Evolutionary conservation across 176 grass and related monocot species (phyloP).

Genomic region (Tuctoria greenei): DNA sequence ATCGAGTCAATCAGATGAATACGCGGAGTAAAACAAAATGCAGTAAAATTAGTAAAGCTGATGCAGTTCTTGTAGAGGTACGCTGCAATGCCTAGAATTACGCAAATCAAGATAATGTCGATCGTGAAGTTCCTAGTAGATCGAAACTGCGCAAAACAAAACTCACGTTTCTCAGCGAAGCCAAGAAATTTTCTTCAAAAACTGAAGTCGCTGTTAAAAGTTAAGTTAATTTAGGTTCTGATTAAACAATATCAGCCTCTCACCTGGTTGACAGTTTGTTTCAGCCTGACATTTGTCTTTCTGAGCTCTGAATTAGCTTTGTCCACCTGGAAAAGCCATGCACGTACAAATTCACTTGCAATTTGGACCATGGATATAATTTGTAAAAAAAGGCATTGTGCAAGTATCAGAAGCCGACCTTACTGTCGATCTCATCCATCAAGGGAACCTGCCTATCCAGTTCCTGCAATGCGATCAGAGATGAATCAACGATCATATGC

Average conservation of each 20-base stretch:
- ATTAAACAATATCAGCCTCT: not conserved
- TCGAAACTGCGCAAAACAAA: slow-evolving; percentile 50
- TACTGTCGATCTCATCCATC: slow-evolving; percentile 88
- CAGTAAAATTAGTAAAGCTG: not conserved
- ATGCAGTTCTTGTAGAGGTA: slow-evolving; percentile 62
- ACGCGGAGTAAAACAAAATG: not conserved
- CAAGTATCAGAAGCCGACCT: slow-evolving; percentile 37
- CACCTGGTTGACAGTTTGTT: slow-evolving; percentile 74
- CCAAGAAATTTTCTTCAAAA: not conserved
- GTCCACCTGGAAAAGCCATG: slow-evolving; percentile 53
- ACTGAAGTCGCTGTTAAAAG: not conserved
- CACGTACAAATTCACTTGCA: not conserved
- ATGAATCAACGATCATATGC: not conserved
- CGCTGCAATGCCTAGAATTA: slow-evolving; percentile 87
- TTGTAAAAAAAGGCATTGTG: not conserved
- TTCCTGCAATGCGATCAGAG: slow-evolving; percentile 53
- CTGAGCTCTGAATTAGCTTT: slow-evolving; percentile 73
- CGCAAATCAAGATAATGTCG: slow-evolving; percentile 73
- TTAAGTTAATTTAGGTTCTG: not conserved
- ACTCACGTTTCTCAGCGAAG: not conserved
- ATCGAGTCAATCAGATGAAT: not conserved
- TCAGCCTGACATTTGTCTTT: slow-evolving; percentile 85
- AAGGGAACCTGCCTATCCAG: slow-evolving; percentile 79
- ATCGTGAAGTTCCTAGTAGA: slow-evolving; percentile 82
- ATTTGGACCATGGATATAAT: not conserved